Conservation (phyloP, 305 asterid species). For the Lippia alba region DNA sequence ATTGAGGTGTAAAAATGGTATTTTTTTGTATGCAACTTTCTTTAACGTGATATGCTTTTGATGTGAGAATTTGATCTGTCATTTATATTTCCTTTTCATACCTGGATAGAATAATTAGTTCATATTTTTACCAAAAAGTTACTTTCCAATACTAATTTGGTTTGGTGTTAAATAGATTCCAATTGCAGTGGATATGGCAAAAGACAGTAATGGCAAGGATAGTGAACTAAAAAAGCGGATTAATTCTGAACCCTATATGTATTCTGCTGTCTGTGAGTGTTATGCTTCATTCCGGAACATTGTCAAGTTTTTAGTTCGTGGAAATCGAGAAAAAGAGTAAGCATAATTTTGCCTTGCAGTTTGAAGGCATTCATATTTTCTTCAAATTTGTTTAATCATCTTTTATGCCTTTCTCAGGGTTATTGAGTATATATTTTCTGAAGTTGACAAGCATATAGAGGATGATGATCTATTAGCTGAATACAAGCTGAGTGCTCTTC, state of each 20-base stretch:
- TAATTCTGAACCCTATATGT: conserved; percentile 81
- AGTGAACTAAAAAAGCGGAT: conserved; percentile 92
- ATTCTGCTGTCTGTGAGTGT: conserved; percentile 96
- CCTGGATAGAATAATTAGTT: conserved; percentile 28
- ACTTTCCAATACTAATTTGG: conserved; percentile 28
- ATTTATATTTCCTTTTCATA: conserved; percentile 30
- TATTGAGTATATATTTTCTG: conserved; percentile 76
- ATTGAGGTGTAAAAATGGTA: too few relatives aligned
- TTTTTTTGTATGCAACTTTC: background rate
- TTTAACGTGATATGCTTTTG: conserved; percentile 10
- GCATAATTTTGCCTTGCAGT: conserved; percentile 37
- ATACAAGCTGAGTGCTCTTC: conserved; percentile 86
- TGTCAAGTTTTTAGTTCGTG: conserved; percentile 73
- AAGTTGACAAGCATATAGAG: conserved; percentile 84
- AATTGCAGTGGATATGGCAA: conserved; percentile 99
- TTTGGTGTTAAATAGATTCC: conserved; percentile 69
- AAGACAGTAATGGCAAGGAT: conserved; percentile 94
- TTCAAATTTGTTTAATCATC: conserved; percentile 31
- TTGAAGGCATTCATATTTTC: conserved; percentile 27
- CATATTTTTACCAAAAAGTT: conserved; percentile 1
- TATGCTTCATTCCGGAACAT: conserved; percentile 92
- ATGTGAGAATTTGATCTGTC: conserved; percentile 19
- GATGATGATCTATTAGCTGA: conserved; percentile 63
- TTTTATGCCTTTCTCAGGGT: conserved; percentile 63
- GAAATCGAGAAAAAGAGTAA: conserved; percentile 83